These are phyloP conservation scores for Penstemon newberryi DNA, from an alignment of 257 asterid genomes.

Conservation along the genomic window DNA sequence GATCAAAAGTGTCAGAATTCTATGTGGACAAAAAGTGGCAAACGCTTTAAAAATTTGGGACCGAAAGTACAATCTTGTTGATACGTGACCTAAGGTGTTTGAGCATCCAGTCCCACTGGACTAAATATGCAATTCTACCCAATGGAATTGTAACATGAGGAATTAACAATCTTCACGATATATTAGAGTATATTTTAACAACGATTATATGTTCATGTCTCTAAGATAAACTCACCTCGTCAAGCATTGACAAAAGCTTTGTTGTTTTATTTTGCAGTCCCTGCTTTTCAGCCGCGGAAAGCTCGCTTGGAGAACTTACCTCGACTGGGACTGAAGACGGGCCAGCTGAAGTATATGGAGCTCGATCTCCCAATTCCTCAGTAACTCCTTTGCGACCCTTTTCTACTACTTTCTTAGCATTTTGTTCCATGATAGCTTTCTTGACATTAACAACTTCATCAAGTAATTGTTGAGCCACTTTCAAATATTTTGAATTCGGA, in stretches of 20 bases:
- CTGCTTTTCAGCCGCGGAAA: constrained; percentile 73
- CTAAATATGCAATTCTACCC: too few relatives aligned
- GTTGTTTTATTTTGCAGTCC: constrained; percentile 65
- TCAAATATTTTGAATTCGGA: constrained; percentile 69
- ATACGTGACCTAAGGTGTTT: too few relatives aligned
- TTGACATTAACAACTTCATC: constrained; percentile 83
- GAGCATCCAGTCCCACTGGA: too few relatives aligned
- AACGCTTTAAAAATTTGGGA: too few relatives aligned
- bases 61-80: too few relatives aligned
- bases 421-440: constrained; percentile 56
- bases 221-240: constrained; percentile 53
- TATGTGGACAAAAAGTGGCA: too few relatives aligned
- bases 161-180: too few relatives aligned
- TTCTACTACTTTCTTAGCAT: constrained; percentile 34
- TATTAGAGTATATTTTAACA: too few relatives aligned
- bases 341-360: constrained; percentile 42
- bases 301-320: constrained; percentile 37
- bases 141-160: too few relatives aligned
- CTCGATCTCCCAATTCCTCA: constrained; percentile 43
- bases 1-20: too few relatives aligned
- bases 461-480: constrained; percentile 70
- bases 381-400: constrained; percentile 40
- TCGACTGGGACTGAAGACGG: constrained; percentile 40
- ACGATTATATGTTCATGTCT: too few relatives aligned
- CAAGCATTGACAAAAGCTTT: constrained; percentile 81